phyloP scores from a whole-genome alignment of 2,329 filamentous ascomycete species.

The Fusarium liriodendri region DNA sequence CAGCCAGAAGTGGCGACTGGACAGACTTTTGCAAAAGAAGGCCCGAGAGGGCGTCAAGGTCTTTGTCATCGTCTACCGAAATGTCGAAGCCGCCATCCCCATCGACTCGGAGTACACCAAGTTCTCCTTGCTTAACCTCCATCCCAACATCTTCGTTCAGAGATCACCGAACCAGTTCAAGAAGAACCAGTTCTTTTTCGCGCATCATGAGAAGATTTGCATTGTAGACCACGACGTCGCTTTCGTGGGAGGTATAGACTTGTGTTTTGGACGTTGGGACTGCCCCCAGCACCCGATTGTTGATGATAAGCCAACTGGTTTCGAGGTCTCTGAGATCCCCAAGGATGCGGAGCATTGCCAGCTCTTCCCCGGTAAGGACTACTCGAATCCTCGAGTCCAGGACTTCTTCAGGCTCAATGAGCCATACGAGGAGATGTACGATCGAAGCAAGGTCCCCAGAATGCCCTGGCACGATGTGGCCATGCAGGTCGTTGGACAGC shows the following conservation, averaged over 20 bases:
- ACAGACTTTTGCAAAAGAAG: constrained; percentile 92
- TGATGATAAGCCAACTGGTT: constrained; percentile 95
- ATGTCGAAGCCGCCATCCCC: constrained; percentile 95
- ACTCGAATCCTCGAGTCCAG: constrained; percentile 94
- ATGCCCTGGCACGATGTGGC: constrained; percentile 99
- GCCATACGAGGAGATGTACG: constrained; percentile 99
- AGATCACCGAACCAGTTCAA: constrained; percentile 97
- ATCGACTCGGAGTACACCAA: constrained; percentile 99
- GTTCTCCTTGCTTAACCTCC: constrained; percentile 92
- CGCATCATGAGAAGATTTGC: constrained; percentile 98
- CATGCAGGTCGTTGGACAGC: constrained; percentile 98
- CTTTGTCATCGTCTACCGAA: constrained; percentile 97
- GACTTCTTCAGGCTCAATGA: constrained; percentile 95
- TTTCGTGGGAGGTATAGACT: constrained; percentile 93
- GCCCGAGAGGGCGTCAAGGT: constrained; percentile 96
- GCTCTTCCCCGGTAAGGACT: constrained; percentile 97
- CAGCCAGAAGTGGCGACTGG: constrained; percentile 97
- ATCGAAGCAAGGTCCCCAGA: constrained; percentile 85
- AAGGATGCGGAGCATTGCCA: constrained; percentile 96
- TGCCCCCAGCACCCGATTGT: constrained; percentile 91
- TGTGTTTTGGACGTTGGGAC: constrained; percentile 98
- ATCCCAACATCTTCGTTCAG: constrained; percentile 96
- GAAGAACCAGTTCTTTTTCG: constrained; percentile 99
- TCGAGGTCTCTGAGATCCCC: constrained; percentile 79
- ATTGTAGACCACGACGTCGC: constrained; percentile 96